These are phyloP conservation scores for Pseudozyma sp. DNA, from an alignment of 1,284 basidiomycete species.

Conservation along the genomic window DNA sequence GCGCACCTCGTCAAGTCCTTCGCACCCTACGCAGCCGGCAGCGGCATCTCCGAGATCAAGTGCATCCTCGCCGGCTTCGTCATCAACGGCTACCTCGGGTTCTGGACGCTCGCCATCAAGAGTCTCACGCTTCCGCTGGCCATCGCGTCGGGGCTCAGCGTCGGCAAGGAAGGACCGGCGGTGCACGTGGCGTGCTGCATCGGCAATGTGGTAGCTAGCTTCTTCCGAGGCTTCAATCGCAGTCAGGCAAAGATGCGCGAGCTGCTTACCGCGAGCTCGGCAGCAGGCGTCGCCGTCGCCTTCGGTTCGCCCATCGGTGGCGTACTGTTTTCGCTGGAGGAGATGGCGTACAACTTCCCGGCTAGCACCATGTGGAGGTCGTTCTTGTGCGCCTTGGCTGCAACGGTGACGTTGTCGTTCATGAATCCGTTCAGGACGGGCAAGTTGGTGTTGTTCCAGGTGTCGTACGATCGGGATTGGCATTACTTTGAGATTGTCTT, in stretches of 20 bases:
- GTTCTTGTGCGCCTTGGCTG: conserved; percentile 95
- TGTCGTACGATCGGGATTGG: conserved; percentile 97
- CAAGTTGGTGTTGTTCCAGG: conserved; percentile 96
- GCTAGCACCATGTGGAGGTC: conserved; percentile 98
- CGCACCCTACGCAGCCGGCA: conserved; percentile 95
- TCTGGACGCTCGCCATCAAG: conserved; percentile 93
- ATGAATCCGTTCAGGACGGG: conserved; percentile 99
- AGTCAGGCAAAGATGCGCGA: conserved; percentile 97
- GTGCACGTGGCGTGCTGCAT: conserved; percentile 97
- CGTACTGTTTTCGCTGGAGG: conserved; percentile 83
- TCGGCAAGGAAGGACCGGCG: conserved; percentile 98
- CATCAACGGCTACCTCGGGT: conserved; percentile 93
- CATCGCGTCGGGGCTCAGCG: conserved; percentile 91
- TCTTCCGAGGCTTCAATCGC: conserved; percentile 83
- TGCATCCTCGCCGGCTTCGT: conserved; percentile 96
- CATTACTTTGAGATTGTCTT: conserved; percentile 99
- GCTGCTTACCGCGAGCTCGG: conserved; percentile 92
- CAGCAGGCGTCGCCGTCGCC: conserved; percentile 95
- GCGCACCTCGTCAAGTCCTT: conserved; percentile 88
- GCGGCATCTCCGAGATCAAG: conserved; percentile 98
- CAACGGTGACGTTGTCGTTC: conserved; percentile 94
- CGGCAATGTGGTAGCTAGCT: conserved; percentile 84
- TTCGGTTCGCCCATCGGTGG: conserved; percentile 98
- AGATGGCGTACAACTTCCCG: conserved; percentile 90
- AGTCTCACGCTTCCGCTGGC: conserved; percentile 87